phyloP scores from a whole-genome alignment of 495 filamentous ascomycete species.

The Lichina pygmaea region DNA sequence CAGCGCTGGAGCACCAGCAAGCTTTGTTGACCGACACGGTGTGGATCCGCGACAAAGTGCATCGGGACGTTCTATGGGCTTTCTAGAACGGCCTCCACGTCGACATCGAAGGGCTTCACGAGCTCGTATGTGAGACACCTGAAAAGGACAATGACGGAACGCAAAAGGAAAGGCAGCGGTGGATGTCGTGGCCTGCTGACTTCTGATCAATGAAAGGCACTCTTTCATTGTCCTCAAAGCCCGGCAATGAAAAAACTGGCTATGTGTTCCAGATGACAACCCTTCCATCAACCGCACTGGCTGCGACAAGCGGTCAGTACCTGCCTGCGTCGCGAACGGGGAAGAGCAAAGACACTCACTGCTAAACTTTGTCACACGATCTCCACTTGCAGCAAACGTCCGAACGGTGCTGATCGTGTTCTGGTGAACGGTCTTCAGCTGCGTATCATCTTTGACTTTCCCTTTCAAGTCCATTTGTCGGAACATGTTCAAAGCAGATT shows the following conservation, averaged over 20 bases:
- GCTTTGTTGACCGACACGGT: too few species aligned
- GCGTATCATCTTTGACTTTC: slow-evolving; percentile 64
- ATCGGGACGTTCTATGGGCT: too few species aligned
- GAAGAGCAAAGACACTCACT: slow-evolving; percentile 28
- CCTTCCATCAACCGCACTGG: slow-evolving; percentile 83
- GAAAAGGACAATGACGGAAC: too few species aligned
- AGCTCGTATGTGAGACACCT: too few species aligned
- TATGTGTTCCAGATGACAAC: slow-evolving; percentile 47
- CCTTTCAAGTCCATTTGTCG: slow-evolving; percentile 94
- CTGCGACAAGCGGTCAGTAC: slow-evolving; percentile 22
- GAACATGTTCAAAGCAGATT: slow-evolving; percentile 95
- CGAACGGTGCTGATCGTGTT: slow-evolving; percentile 79
- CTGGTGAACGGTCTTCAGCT: slow-evolving; percentile 87
- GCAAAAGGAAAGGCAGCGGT: too few species aligned
- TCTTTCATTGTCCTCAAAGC: neutral
- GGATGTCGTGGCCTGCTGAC: too few species aligned
- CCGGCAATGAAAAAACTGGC: neutral
- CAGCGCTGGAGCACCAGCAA: too few species aligned
- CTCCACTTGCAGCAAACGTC: slow-evolving; percentile 37
- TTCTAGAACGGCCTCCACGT: too few species aligned
- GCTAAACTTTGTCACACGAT: slow-evolving; percentile 51
- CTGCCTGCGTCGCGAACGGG: too few species aligned
- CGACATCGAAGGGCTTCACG: too few species aligned
- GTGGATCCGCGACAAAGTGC: too few species aligned
- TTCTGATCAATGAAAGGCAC: neutral